These are phyloP conservation scores for Rhinocladiella similis DNA, from an alignment of 2,329 filamentous ascomycete genomes.

Conservation along the genomic window DNA sequence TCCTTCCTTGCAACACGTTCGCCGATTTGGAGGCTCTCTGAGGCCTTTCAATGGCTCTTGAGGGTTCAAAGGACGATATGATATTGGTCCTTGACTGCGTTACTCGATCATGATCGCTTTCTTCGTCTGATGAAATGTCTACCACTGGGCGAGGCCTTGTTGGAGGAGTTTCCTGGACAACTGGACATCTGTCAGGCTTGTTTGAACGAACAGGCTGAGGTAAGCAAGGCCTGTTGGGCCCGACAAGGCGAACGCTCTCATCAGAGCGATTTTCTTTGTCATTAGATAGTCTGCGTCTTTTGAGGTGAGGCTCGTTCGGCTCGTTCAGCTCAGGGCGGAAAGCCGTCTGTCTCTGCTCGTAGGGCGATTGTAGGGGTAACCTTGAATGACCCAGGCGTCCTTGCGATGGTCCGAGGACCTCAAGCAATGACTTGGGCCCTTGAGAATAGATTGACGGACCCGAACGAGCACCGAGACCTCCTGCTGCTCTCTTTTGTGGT, in stretches of 20 bases:
- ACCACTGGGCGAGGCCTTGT: conserved; percentile 14
- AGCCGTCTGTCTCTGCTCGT: conserved; percentile 54
- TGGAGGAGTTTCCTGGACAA: not conserved
- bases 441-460: conserved; percentile 47
- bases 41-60: not conserved
- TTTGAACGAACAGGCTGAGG: conserved; percentile 10
- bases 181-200: conserved; percentile 1
- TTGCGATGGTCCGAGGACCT: conserved; percentile 65
- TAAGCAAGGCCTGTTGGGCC: conserved; percentile 5
- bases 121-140: conserved; percentile 25
- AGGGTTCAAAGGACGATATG: not conserved
- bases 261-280: conserved; percentile 18
- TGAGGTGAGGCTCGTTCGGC: conserved; percentile 34
- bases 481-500: conserved; percentile 33
- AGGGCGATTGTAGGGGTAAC: conserved; percentile 63
- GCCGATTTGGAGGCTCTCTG: too few relatives aligned
- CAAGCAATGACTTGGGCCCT: conserved; percentile 60
- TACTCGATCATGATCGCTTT: not conserved
- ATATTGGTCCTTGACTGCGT: not conserved
- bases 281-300: conserved; percentile 35
- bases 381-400: conserved; percentile 63
- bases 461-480: conserved; percentile 31
- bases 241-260: not conserved
- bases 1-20: too few relatives aligned
- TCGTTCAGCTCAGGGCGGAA: conserved; percentile 22